phyloP scores from a whole-genome alignment of 2,329 filamentous ascomycete genomes.

The Penicillium brevicompactum region DNA sequence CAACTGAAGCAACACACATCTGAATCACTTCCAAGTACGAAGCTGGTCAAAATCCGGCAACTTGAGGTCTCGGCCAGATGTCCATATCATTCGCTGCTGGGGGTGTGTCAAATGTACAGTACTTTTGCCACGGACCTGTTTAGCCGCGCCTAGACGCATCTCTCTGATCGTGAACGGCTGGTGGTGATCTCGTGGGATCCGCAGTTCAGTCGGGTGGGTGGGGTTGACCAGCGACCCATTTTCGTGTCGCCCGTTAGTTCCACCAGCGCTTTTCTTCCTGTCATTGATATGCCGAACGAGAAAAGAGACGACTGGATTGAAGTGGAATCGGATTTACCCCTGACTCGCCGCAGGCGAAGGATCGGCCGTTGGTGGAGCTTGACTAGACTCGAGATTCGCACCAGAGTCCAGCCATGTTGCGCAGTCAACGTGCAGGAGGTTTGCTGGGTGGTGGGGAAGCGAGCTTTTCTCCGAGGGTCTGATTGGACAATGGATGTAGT shows the following conservation, averaged over 20 bases:
- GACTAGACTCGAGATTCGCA: not conserved
- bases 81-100: not conserved
- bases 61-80: not conserved
- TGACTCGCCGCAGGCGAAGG: not conserved
- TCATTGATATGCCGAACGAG: not conserved
- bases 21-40: no score
- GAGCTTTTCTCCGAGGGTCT: not conserved
- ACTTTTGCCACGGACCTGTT: not conserved
- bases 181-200: not conserved
- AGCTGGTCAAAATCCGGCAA: not conserved
- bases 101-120: not conserved
- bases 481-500: not conserved
- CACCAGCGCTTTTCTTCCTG: not conserved
- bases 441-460: not conserved
- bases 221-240: not conserved
- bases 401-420: not conserved
- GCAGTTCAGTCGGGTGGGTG: not conserved
- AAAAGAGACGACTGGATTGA: not conserved
- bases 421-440: not conserved
- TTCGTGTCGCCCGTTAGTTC: not conserved
- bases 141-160: not conserved
- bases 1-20: not conserved
- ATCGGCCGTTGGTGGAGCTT: not conserved
- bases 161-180: not conserved
- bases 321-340: not conserved